phyloP scores from a whole-genome alignment of 1,284 basidiomycete species.

The Cutaneotrichosporon cutaneum region DNA sequence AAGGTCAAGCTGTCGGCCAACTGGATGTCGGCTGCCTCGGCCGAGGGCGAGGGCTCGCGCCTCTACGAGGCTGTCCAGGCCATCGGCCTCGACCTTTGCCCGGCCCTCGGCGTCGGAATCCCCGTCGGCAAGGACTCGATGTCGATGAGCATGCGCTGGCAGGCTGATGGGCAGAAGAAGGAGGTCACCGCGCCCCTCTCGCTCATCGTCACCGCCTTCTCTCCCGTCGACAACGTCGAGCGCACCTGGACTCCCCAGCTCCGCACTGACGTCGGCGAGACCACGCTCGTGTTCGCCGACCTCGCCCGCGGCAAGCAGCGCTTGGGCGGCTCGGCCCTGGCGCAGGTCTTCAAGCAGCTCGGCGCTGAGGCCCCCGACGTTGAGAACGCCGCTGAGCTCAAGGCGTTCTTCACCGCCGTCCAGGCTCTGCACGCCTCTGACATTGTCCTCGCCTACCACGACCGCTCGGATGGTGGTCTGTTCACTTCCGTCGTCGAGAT shows the following conservation, averaged over 20 bases:
- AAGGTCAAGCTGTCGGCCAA: slow-evolving; percentile 93
- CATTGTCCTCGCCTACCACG: slow-evolving; percentile 90
- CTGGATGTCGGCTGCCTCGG: slow-evolving; percentile 97
- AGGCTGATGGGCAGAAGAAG: slow-evolving; percentile 62
- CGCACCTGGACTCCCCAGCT: slow-evolving; percentile 93
- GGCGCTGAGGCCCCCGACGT: slow-evolving; percentile 79
- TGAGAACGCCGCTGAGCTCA: slow-evolving; percentile 70
- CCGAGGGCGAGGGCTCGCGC: slow-evolving; percentile 83
- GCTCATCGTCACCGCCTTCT: slow-evolving; percentile 91
- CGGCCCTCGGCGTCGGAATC: slow-evolving; percentile 88
- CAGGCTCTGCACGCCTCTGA: slow-evolving; percentile 64
- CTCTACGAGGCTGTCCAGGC: slow-evolving; percentile 92
- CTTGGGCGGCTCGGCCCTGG: slow-evolving; percentile 89
- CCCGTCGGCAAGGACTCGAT: slow-evolving; percentile 99
- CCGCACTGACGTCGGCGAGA: slow-evolving; percentile 60
- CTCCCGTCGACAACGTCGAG: slow-evolving; percentile 74
- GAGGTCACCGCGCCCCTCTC: slow-evolving; percentile 90
- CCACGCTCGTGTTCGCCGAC: slow-evolving; percentile 84
- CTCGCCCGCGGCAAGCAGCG: slow-evolving; percentile 79
- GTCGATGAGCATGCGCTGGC: slow-evolving; percentile 99
- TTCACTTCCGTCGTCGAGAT: slow-evolving; percentile 93
- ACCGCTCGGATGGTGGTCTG: slow-evolving; percentile 94
- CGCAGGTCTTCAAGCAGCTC: slow-evolving; percentile 92
- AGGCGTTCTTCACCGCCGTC: slow-evolving; percentile 77
- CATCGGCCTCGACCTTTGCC: slow-evolving; percentile 91